A percentile compares a stretch with the other conserved stretches of the same genome.
Evolutionary conservation across 345 rosid species (phyloP).

Genomic region (Garcia nutans): DNA sequence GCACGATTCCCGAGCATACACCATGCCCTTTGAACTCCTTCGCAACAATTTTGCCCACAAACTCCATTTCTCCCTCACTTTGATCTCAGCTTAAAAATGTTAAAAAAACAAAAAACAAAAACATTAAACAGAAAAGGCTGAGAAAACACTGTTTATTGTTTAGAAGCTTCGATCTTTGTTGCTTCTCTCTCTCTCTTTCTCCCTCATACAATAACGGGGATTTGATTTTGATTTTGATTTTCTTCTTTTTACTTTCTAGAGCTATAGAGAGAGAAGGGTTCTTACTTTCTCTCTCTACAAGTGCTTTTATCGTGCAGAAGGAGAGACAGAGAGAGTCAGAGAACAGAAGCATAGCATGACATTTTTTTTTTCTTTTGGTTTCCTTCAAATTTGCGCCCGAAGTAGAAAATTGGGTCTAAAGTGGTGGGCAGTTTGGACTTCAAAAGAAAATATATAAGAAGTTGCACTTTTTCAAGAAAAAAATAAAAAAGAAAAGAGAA

Average conservation of each 20-base stretch:
- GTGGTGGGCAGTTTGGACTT: slow-evolving; percentile 2
- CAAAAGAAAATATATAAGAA: not conserved
- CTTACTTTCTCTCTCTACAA: slow-evolving; percentile 27
- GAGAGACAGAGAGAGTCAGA: not conserved
- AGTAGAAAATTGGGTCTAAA: not conserved
- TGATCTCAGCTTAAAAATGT: not conserved
- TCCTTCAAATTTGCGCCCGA: not conserved
- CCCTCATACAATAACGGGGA: no score
- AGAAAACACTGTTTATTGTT: not conserved
- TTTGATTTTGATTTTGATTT: no score
- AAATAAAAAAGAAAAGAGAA: no score
- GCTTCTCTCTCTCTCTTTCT: not conserved
- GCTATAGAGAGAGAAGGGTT: slow-evolving; percentile 11
- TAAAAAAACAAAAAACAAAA: not conserved
- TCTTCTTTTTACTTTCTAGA: not conserved
- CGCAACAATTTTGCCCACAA: slow-evolving; percentile 59
- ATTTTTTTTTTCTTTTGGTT: not conserved
- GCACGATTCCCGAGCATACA: slow-evolving; percentile 45
- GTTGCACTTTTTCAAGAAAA: slow-evolving; percentile 1
- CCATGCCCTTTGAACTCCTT: slow-evolving; percentile 53
- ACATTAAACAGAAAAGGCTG: not conserved
- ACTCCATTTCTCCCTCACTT: slow-evolving; percentile 43
- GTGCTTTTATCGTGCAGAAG: slow-evolving; percentile 23
- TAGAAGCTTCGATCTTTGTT: not conserved
- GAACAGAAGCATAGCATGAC: not conserved